Base-by-base conservation (phyloP, 208 protist genomes). In the Trypanosomatidae sp. region DNA sequence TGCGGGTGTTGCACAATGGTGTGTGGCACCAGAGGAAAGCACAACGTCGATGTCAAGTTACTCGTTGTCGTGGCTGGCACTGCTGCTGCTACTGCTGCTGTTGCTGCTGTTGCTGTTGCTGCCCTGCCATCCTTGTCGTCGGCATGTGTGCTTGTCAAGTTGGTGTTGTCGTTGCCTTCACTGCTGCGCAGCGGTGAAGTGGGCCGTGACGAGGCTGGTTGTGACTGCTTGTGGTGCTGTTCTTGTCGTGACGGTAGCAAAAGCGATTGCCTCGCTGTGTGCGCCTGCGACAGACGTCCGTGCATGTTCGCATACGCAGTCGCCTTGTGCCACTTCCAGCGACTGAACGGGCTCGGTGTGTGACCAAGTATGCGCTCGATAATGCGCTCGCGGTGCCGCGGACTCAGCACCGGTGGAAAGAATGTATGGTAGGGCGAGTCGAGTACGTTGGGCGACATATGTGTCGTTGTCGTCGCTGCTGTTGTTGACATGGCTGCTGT, bases 351-450 rank as follows among this genome's bases (percentile, higher is more conserved):
- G 4, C 67, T 63, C n/a, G 66, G 48, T 3, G 18, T 13, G 32
- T 57, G 48, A 0, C 56, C 50, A 0, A 82, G 33, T 13, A 82
- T 67, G 16, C 41, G 37, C 24, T 56, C 40, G 6, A 77, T 58
- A 37, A 82, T 68, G 18, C 26, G 22, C 28, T 62, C 49, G 1
- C 61, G 33, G 4, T 48, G 42, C 5, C 30, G 22, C 1, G 23
- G 24, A 6, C 30, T 55, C 16, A 82, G 57, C 21, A 50, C 41
- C 15, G 64, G 68, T 0, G 72, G 63, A 26, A 71, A 75, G 25
- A 74, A 77, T 25, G 63, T 71, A 54, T 82, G 73, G 40, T 71
- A 68, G 3, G 48, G 30, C 0, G 65, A 67, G 57, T 69, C 53
- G 19, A 42, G 46, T 1, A 75, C 56, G 11, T 57, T 56, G n/a